phyloP scores from a whole-genome alignment of 2,329 filamentous ascomycete genomes.

The Pyrenochaeta sp. region DNA sequence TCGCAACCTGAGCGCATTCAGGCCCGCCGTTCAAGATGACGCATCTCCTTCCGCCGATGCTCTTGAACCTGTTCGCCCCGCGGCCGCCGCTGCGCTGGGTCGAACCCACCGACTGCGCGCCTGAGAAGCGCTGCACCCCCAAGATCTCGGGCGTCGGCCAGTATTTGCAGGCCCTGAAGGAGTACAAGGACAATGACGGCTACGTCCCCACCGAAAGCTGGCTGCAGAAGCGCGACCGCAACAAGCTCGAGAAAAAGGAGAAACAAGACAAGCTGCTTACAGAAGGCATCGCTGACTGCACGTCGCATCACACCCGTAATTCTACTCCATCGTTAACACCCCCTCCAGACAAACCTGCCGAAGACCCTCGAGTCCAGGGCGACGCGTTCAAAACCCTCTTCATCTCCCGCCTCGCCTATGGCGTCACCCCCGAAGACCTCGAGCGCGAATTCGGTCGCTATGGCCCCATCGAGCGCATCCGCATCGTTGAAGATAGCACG shows the following conservation, averaged over 20 bases:
- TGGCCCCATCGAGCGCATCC: slow-evolving; percentile 92
- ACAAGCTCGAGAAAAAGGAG: slow-evolving; percentile 80
- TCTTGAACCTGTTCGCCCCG: slow-evolving; percentile 93
- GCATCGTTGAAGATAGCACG: slow-evolving; percentile 81
- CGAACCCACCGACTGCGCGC: slow-evolving; percentile 79
- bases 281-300: slow-evolving; percentile 72
- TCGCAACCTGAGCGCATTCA: slow-evolving; percentile 45
- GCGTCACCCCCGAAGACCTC: slow-evolving; percentile 85
- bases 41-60: slow-evolving; percentile 91
- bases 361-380: slow-evolving; percentile 88
- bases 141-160: slow-evolving; percentile 75
- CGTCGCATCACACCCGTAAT: slow-evolving; percentile 24
- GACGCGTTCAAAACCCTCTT: slow-evolving; percentile 96
- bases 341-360: slow-evolving; percentile 74
- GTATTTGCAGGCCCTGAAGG: slow-evolving; percentile 75
- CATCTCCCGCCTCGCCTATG: slow-evolving; percentile 87
- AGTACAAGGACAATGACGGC: slow-evolving; percentile 78
- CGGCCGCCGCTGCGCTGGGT: slow-evolving; percentile 91
- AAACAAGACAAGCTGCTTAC: slow-evolving; percentile 68
- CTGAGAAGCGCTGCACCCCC: slow-evolving; percentile 80
- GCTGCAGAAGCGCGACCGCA: slow-evolving; percentile 84
- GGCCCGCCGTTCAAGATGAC: slow-evolving; percentile 71
- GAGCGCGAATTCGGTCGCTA: slow-evolving; percentile 94
- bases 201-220: slow-evolving; percentile 90
- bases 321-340: background rate